These are phyloP conservation scores for Cupressus sempervirens DNA, from an alignment of 75 land plant species.

Conservation along the genomic window DNA sequence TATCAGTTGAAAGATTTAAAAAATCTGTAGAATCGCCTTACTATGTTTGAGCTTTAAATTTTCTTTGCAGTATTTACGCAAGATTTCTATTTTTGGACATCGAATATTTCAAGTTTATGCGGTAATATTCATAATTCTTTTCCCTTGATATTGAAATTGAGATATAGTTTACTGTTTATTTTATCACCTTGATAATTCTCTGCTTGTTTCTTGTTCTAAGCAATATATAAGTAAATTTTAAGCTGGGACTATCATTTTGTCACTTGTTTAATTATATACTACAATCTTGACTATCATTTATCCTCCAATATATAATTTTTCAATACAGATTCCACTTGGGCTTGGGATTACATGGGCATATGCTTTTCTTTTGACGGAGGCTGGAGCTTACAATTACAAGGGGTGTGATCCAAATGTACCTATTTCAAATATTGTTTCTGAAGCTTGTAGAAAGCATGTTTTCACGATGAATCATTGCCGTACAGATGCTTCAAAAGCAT, in stretches of 20 bases:
- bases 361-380: slow-evolving; percentile 90
- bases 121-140: slow-evolving; percentile 36
- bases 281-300: background rate
- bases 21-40: background rate
- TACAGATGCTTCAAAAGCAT: slow-evolving; percentile 78
- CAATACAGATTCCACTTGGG: slow-evolving; percentile 76
- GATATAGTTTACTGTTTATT: background rate
- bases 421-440: slow-evolving; percentile 56
- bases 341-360: slow-evolving; percentile 83
- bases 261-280: background rate
- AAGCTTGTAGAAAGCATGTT: slow-evolving; percentile 62
- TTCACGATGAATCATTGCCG: slow-evolving; percentile 82
- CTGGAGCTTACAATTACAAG: slow-evolving; percentile 80
- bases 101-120: slow-evolving; percentile 90
- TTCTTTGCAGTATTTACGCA: slow-evolving; percentile 86
- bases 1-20: background rate
- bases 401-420: slow-evolving; percentile 72
- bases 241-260: background rate
- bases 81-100: slow-evolving; percentile 81
- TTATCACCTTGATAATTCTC: background rate
- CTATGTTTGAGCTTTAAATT: background rate
- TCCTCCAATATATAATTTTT: background rate
- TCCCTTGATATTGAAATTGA: background rate
- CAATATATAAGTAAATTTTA: background rate
- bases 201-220: background rate